phyloP scores from a whole-genome alignment of 2,329 filamentous ascomycete genomes.

The Talaromyces atroroseus region DNA sequence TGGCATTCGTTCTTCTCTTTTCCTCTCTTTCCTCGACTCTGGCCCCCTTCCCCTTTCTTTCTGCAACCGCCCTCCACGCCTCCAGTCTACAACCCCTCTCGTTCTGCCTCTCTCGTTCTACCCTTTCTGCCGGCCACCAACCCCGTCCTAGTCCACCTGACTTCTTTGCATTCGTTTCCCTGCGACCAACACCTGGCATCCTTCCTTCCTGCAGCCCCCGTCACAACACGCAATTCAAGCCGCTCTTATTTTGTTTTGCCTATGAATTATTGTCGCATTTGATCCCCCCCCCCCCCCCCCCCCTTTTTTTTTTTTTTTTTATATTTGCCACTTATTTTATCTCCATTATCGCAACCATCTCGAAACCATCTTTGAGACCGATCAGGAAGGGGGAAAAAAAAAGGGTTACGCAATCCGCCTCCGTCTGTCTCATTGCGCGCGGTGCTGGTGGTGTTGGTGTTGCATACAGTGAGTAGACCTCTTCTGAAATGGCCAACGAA shows the following conservation, averaged over 20 bases:
- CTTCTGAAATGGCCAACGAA: conserved; percentile 30
- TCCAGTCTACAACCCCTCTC: too few relatives aligned
- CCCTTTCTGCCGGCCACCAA: too few relatives aligned
- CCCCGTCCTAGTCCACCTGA: too few relatives aligned
- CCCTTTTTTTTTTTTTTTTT: neutral
- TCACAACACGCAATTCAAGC: neutral
- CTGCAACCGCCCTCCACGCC: too few relatives aligned
- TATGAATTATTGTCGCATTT: neutral
- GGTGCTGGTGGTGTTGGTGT: neutral
- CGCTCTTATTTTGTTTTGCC: neutral
- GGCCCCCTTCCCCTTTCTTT: too few relatives aligned
- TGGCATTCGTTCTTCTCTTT: too few relatives aligned
- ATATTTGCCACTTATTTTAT: neutral
- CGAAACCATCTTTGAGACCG: neutral
- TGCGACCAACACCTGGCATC: neutral
- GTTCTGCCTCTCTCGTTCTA: too few relatives aligned
- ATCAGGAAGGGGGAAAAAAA: neutral
- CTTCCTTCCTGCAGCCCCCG: neutral
- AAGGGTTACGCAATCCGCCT: neutral
- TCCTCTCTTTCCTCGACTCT: too few relatives aligned
- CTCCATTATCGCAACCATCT: neutral
- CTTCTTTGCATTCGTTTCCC: too few relatives aligned
- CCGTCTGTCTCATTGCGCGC: neutral
- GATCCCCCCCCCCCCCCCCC: too few relatives aligned
- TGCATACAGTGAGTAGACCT: conserved; percentile 7